Evolutionary conservation across 768 basidiomycete species (phyloP).

Genomic region (Candolleomyces aberdarensis): DNA sequence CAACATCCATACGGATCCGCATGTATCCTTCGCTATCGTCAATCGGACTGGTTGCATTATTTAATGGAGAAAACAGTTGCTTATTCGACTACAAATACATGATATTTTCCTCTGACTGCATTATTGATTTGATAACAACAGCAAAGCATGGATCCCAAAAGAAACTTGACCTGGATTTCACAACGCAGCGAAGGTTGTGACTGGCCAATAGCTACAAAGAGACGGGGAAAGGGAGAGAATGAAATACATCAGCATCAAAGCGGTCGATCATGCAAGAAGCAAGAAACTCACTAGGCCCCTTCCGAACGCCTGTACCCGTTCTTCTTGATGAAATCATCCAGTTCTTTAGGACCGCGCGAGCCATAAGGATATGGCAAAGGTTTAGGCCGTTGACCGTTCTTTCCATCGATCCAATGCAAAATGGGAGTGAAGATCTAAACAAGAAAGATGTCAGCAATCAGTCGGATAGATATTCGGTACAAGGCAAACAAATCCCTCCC

Average conservation of each 20-base stretch:
- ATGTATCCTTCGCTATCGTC: no score
- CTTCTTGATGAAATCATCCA: constrained; percentile 71
- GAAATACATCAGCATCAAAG: constrained; percentile 10
- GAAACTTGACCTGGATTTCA: constrained; percentile 23
- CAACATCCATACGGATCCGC: neutral
- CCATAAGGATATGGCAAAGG: constrained; percentile 88
- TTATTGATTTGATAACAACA: neutral
- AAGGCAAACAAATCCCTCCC: neutral
- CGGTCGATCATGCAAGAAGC: neutral
- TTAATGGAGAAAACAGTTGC: constrained; percentile 8
- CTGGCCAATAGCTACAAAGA: constrained; percentile 62
- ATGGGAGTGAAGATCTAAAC: constrained; percentile 88
- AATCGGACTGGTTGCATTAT: neutral
- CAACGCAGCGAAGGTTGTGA: constrained; percentile 61
- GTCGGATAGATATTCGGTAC: neutral
- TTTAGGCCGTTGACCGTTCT: constrained; percentile 59
- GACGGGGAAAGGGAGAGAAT: neutral
- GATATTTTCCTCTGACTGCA: neutral
- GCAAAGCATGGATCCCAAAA: neutral
- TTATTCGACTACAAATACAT: constrained; percentile 4
- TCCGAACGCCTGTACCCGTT: constrained; percentile 74
- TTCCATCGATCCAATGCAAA: constrained; percentile 93
- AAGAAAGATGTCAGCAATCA: neutral
- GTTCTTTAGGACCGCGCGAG: constrained; percentile 86
- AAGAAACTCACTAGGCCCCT: constrained; percentile 66